phyloP scores from a whole-genome alignment of 352 stramenopile species.

The Pythium biforme region DNA sequence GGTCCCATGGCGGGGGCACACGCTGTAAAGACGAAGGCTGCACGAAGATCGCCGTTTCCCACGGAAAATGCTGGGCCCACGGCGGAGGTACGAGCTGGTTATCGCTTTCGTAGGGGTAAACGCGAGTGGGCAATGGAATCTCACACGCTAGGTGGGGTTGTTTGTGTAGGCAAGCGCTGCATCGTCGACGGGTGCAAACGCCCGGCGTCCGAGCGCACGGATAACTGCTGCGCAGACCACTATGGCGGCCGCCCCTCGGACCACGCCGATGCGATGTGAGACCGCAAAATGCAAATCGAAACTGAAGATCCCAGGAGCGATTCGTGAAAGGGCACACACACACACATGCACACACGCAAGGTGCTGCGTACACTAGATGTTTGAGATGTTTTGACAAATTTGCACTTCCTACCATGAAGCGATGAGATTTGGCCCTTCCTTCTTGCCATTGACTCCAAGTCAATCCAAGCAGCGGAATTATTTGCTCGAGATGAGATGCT shows the following conservation, averaged over 20 bases:
- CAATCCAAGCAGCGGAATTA: background rate
- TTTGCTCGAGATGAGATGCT: background rate
- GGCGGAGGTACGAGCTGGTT: constrained; percentile 18
- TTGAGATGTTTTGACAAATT: background rate
- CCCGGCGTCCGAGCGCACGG: constrained; percentile 27
- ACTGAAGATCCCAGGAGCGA: too few species aligned
- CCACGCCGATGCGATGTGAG: background rate
- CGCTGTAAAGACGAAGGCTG: constrained; percentile 36
- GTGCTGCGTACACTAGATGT: background rate
- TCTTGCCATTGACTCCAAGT: background rate
- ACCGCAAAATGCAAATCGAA: background rate
- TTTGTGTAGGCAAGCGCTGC: constrained; percentile 25
- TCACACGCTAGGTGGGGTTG: background rate
- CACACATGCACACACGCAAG: too few species aligned
- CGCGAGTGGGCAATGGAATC: background rate
- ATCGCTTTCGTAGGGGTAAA: background rate
- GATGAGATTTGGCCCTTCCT: background rate
- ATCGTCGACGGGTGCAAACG: constrained; percentile 24
- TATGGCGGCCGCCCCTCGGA: constrained; percentile 7
- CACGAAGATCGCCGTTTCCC: constrained; percentile 35
- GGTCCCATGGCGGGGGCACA: constrained; percentile 32
- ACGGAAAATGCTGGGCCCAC: constrained; percentile 46
- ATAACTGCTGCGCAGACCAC: constrained; percentile 31
- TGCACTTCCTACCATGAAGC: background rate
- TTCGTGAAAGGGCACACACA: too few species aligned